Evolutionary conservation across 495 filamentous ascomycete genomes (phyloP), one percentile per base, ranked within the genome.

Genomic region (Daldinia childiae): DNA sequence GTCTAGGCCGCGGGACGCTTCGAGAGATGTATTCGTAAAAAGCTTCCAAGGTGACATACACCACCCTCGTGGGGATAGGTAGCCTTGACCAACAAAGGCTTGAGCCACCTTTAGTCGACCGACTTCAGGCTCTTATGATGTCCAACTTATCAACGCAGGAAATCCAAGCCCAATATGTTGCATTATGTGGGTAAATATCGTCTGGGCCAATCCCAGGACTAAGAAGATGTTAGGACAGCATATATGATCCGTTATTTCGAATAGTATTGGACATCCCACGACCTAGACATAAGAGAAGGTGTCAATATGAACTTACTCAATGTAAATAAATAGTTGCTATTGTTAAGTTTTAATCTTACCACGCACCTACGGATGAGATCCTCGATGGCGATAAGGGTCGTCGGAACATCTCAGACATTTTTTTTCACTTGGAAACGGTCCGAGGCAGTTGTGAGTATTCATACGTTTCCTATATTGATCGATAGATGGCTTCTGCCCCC

Each of bases 401-500:
- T 62, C 52, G 65, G 57, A 34, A 57, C 19, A 34, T 12, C 61
- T 51, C 61, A 68, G 61, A 65, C 70, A 61, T 66, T 50, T 52
- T 34, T 34, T 38, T 26, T 19, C 17, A 55, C 52, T 66, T 36
- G 52, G 62, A 69, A 66, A 62, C 71, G 52, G 29, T 17, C 26
- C 62, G 66, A 64, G 50, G 66, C 62, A 73, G 27, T 38, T 51
- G 43, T 62, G 41, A 59, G 36, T 29, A 57, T 57, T 45, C 38
- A 12, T 57, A 57, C 48, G 61, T 64, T 65, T 66, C 71, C 62
- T 43, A 52, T 54, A 62, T 58, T 39, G 32, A 32, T 5, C 62
- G 62, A 66, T 62, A 43, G 54, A 62, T 27, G 3, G 36, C 58
- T 64, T 61, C 65, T 62, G 57, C 61, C 66, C 64, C 65, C 66